phyloP scores from a whole-genome alignment of 2,329 filamentous ascomycete species.

The Aspergillus sp. region DNA sequence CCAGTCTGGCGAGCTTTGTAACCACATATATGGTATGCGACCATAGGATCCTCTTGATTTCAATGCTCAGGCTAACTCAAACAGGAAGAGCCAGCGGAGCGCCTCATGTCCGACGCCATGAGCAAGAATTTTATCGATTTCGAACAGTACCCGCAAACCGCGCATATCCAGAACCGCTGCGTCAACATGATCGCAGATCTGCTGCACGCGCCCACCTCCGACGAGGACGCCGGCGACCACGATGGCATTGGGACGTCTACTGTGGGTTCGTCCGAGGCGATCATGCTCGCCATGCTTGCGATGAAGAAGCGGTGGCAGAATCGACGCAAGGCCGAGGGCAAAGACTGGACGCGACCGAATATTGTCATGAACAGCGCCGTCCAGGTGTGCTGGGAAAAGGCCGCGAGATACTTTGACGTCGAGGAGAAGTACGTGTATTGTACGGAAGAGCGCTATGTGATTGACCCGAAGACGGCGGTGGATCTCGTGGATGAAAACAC shows the following conservation, averaged over 20 bases:
- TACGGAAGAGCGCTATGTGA: constrained; percentile 62
- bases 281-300: constrained; percentile 67
- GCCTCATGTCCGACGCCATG: constrained; percentile 66
- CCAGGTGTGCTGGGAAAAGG: constrained; percentile 72
- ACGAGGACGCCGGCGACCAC: constrained; percentile 42
- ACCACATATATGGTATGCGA: constrained; percentile 61
- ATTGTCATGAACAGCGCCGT: constrained; percentile 74
- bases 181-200: constrained; percentile 67
- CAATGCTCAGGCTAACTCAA: neutral
- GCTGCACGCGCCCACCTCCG: constrained; percentile 58
- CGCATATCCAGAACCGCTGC: constrained; percentile 65
- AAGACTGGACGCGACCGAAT: constrained; percentile 65
- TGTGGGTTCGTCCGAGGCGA: constrained; percentile 69
- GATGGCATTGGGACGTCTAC: constrained; percentile 68
- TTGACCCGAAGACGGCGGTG: constrained; percentile 64
- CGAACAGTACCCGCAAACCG: constrained; percentile 62
- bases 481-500: constrained; percentile 73
- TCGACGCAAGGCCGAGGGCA: constrained; percentile 57
- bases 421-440: constrained; percentile 47
- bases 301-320: constrained; percentile 77
- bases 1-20: constrained; percentile 55
- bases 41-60: neutral
- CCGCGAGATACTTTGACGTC: constrained; percentile 72
- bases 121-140: constrained; percentile 72
- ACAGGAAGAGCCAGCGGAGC: constrained; percentile 59